Evolutionary conservation across 169 alveolate genomes (phyloP).

Genomic region (Babesia caballi): DNA sequence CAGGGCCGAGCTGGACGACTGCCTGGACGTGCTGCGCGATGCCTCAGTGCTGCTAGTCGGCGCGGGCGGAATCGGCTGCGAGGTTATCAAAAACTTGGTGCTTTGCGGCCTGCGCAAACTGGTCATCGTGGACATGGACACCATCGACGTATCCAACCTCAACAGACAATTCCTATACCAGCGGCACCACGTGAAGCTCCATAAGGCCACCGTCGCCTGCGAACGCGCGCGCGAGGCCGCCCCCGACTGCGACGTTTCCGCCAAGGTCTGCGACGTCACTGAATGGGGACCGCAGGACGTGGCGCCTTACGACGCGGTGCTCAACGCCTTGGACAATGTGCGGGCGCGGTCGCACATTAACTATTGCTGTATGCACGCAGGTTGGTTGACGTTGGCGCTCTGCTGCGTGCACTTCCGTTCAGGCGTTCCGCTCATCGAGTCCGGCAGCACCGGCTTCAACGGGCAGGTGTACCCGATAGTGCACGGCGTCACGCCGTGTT

Average conservation of each 20-base stretch:
- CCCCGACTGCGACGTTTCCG: slow-evolving; percentile 60
- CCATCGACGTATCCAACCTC: slow-evolving; percentile 93
- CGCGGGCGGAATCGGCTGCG: slow-evolving; percentile 98
- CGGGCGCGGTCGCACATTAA: slow-evolving; percentile 94
- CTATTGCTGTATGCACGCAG: slow-evolving; percentile 85
- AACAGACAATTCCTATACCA: slow-evolving; percentile 97
- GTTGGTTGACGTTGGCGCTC: slow-evolving; percentile 23
- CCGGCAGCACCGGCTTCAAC: slow-evolving; percentile 94
- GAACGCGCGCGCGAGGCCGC: slow-evolving; percentile 65
- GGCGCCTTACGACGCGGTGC: slow-evolving; percentile 84
- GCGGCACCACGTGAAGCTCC: slow-evolving; percentile 66
- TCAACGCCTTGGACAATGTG: slow-evolving; percentile 94
- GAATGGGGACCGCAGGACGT: slow-evolving; percentile 78
- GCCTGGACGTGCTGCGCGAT: neutral
- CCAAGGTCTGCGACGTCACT: slow-evolving; percentile 77
- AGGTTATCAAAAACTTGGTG: slow-evolving; percentile 91
- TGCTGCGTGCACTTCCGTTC: neutral
- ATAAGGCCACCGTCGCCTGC: slow-evolving; percentile 88
- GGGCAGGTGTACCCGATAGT: slow-evolving; percentile 88
- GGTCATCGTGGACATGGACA: slow-evolving; percentile 94
- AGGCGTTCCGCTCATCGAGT: slow-evolving; percentile 88
- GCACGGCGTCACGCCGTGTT: slow-evolving; percentile 88
- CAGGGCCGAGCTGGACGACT: slow-evolving; percentile 5
- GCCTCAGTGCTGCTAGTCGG: slow-evolving; percentile 52
- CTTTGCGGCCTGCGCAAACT: slow-evolving; percentile 89